Base-by-base conservation (phyloP, 495 filamentous ascomycete genomes). In the Neurospora sublineolata region DNA sequence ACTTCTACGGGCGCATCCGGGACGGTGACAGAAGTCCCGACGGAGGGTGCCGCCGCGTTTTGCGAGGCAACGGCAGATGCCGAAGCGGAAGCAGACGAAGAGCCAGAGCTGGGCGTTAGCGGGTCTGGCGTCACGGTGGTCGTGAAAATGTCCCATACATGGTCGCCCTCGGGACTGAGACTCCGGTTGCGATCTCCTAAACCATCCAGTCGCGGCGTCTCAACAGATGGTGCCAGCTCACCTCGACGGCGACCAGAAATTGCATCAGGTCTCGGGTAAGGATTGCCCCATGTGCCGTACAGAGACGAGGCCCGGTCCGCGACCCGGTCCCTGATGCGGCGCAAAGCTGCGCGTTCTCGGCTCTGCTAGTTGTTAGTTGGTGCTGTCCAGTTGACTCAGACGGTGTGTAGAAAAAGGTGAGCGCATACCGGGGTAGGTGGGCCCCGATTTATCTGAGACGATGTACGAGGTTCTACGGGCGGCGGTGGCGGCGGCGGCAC, bases 151-250 rank as follows among this genome's bases (percentile, higher is more conserved):
- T 94, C 90, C 94, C 94, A 97, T 20, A 85, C 84, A 68, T 86
- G 85, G 68, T 88, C 89, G 40, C 81, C 87, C 67, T 92, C 90
- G 3, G 93, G 91, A 78, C 91, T 94, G 68, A 91, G 82, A 76
- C 93, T 96, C 52, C 93, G 87, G 70, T 92, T 88, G 44, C 92
- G 89, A 79, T 97, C 93, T 18, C 93, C 93, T 37, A 97, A 85
- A 16, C 93, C 93, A 82, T 94, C 90, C 6, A 90, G 11, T 33
- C 67, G 69, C 4, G 72, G 40, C 33, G 68, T n/a, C 42, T 69
- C 74, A 20, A 70, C 12, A 8, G 69, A 37, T 20, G 37, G 42
- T 12, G 36, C 16, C 38, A 20, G 37, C 18, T 70, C 68, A 64
- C 52, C 52, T 64, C 30, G 52, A 18, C 44, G 72, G 46, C 41